These are phyloP conservation scores for Paramyrothecium roridum DNA, from an alignment of 2,329 filamentous ascomycete genomes.

Conservation along the genomic window DNA sequence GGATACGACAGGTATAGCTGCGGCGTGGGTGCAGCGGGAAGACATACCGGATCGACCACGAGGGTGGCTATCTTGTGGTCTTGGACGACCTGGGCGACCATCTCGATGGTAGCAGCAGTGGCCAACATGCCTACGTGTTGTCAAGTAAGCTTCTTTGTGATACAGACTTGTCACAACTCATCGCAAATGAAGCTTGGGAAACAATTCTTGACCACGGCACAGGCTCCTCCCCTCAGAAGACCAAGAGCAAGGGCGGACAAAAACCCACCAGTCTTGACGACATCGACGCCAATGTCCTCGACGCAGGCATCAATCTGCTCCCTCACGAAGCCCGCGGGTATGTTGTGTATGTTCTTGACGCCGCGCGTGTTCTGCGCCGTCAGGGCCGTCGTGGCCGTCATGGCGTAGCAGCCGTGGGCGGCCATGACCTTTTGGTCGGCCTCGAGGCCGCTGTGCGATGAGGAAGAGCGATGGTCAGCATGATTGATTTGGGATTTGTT, in stretches of 20 bases:
- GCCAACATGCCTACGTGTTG: slow-evolving; percentile 33
- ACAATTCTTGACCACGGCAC: no score
- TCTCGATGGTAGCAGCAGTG: slow-evolving; percentile 31
- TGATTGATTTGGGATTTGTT: not conserved
- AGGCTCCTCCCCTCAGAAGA: not conserved
- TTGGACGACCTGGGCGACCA: slow-evolving; percentile 25
- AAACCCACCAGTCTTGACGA: slow-evolving; percentile 80
- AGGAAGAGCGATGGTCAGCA: not conserved
- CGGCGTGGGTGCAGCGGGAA: not conserved
- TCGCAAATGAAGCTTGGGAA: no score
- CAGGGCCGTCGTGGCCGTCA: slow-evolving; percentile 91
- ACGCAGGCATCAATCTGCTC: slow-evolving; percentile 85
- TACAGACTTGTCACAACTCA: no score
- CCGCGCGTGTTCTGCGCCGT: slow-evolving; percentile 94
- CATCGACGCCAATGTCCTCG: slow-evolving; percentile 81
- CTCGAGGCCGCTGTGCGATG: slow-evolving; percentile 70
- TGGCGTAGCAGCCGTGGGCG: slow-evolving; percentile 89
- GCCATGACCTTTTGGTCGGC: slow-evolving; percentile 94
- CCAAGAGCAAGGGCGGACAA: not conserved
- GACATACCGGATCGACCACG: slow-evolving; percentile 35
- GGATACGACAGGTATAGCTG: no score
- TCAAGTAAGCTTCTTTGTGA: not conserved
- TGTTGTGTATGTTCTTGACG: slow-evolving; percentile 75
- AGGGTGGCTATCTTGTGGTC: slow-evolving; percentile 26
- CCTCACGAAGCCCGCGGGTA: slow-evolving; percentile 73